Percentiles rank a stretch among this genome's conserved stretches.
Evolutionary conservation across 2,329 filamentous ascomycete genomes (phyloP).

Genomic region (Huntiella omanensis): DNA sequence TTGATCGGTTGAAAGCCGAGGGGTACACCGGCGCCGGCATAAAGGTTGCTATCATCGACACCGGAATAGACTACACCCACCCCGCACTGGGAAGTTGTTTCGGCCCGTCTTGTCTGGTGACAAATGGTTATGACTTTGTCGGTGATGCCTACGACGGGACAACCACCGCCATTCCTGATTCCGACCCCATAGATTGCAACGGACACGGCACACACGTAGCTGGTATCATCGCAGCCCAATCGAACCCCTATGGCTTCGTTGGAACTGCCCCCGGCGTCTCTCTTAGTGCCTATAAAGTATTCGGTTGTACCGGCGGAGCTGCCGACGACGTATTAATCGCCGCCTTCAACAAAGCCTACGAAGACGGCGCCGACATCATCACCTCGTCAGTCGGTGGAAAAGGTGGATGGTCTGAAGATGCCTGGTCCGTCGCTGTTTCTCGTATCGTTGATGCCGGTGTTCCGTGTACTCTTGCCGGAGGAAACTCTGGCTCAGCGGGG

Average conservation of each 20-base stretch:
- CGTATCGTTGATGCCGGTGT: conserved; percentile 34
- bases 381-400: conserved; percentile 32
- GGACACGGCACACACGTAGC: conserved; percentile 22
- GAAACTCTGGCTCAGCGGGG: conserved; percentile 28
- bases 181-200: conserved; percentile 6
- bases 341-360: conserved; percentile 39
- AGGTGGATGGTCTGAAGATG: conserved; percentile 32
- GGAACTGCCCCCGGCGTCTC: conserved; percentile 37
- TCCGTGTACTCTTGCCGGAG: conserved; percentile 32
- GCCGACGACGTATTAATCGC: conserved; percentile 37
- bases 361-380: conserved; percentile 37
- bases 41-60: conserved; percentile 34
- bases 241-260: conserved; percentile 17
- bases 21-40: conserved; percentile 31
- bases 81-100: conserved; percentile 46
- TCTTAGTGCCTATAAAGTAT: conserved; percentile 36
- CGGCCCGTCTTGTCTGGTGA: conserved; percentile 36
- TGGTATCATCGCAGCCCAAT: conserved; percentile 15
- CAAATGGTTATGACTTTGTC: conserved; percentile 37
- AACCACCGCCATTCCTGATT: conserved; percentile 16
- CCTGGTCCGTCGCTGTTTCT: conserved; percentile 29
- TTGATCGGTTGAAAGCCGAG: conserved; percentile 30
- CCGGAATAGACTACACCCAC: conserved; percentile 42
- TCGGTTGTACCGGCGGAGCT: conserved; percentile 33
- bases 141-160: conserved; percentile 31